Base-by-base conservation (phyloP, 1,284 basidiomycete species). In the Ganoderma meredithae region DNA sequence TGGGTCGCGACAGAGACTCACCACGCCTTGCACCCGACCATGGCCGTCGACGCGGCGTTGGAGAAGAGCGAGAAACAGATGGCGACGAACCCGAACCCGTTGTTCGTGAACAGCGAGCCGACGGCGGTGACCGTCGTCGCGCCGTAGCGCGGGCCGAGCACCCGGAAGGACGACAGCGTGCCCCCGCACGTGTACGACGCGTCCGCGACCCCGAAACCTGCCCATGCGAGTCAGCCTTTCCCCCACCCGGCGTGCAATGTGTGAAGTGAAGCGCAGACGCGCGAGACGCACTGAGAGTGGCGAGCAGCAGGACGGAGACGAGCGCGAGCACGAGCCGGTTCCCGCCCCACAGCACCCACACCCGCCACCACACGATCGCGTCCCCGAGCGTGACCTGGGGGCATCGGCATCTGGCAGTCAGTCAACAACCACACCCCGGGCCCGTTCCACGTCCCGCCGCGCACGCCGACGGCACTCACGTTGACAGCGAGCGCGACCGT, bases 51-150 rank as follows among this genome's bases (percentile, higher is more conserved):
- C 10, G 31, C 52, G 27, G 52, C 7, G 7, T 55, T 55, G 15
- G 52, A 55, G 15, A 55, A 19, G 2, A 55, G 7, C 2, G 52
- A 55, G 17, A 55, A 17, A 27, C 27, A 55, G 17, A 55, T 31
- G 27, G 52, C 52, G 17, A 55, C 31, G 27, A 55, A 55, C 31
- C 52, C 52, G 52, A 55, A 55, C 15, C 52, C 52, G 52, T 19
- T 55, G 52, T 55, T 55, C 9, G 52, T 55, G 52, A 55, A 55
- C 52, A 55, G 31, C 52, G 52, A 55, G 52, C 52, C 52, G 27
- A 55, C 27, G 27, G 52, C 52, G 27, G 52, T 55, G 15, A 55
- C 52, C 4, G 52, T 55, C 52, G 52, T 55, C 22, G 27, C 15
- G 1, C 52, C 52, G 27, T 55, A 55, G 17, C 52, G 31, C 27